These are phyloP conservation scores for Erodium chrysanthum DNA, from an alignment of 441 rosid species.

Conservation along the genomic window DNA sequence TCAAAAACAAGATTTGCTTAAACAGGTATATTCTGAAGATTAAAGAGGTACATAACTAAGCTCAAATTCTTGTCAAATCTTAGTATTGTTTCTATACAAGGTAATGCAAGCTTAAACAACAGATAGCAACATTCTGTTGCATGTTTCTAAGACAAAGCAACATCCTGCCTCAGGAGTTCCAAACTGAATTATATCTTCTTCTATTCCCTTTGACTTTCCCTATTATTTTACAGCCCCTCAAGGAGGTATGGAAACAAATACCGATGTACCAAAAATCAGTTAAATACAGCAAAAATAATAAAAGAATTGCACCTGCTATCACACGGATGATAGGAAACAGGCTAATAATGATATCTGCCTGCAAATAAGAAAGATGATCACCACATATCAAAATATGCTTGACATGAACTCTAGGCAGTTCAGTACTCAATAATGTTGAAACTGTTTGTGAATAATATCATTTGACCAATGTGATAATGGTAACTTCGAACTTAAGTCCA, in stretches of 20 bases:
- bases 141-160: slow-evolving; percentile 23
- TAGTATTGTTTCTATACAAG: slow-evolving; percentile 27
- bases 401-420: background rate
- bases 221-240: slow-evolving; percentile 41
- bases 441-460: background rate
- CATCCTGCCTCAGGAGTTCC: slow-evolving; percentile 22
- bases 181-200: slow-evolving; percentile 14
- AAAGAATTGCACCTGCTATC: slow-evolving; percentile 44
- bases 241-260: slow-evolving; percentile 23
- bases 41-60: background rate
- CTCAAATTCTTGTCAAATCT: slow-evolving; percentile 15
- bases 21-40: too few species aligned
- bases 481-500: background rate
- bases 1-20: too few species aligned
- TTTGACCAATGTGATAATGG: background rate
- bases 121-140: slow-evolving; percentile 24
- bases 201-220: slow-evolving; percentile 25
- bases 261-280: slow-evolving; percentile 31
- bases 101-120: slow-evolving; percentile 11
- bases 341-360: slow-evolving; percentile 28
- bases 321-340: slow-evolving; percentile 22
- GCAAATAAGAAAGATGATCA: slow-evolving; percentile 21
- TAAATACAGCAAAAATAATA: slow-evolving; percentile 46
- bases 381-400: background rate
- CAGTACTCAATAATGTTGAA: background rate